Percentiles rank a stretch among this genome's conserved stretches.
phyloP scores from a whole-genome alignment of 2,329 filamentous ascomycete genomes.

The Alternaria triticimaculans region DNA sequence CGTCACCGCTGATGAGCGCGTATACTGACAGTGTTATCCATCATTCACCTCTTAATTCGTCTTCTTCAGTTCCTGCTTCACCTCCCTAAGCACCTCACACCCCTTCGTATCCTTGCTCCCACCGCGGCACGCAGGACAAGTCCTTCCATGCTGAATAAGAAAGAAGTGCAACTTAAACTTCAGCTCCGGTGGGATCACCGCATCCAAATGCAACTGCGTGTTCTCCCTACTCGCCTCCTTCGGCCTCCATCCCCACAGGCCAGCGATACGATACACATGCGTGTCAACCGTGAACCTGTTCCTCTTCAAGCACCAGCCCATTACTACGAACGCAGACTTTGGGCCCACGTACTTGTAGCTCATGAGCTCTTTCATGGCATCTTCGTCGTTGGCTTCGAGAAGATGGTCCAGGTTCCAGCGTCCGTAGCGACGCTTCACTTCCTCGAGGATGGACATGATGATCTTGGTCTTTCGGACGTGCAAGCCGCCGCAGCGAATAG shows the following conservation, averaged over 20 bases:
- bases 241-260: constrained; percentile 11
- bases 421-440: constrained; percentile 9
- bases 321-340: constrained; percentile 12
- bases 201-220: constrained; percentile 10
- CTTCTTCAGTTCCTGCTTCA: background rate
- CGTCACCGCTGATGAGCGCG: background rate
- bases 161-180: constrained; percentile 11
- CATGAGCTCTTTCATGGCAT: constrained; percentile 13
- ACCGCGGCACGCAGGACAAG: constrained; percentile 5
- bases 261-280: constrained; percentile 11
- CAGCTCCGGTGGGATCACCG: background rate
- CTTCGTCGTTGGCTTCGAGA: constrained; percentile 2
- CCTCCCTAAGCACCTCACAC: background rate
- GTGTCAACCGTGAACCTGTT: constrained; percentile 10
- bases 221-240: constrained; percentile 6
- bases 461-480: constrained; percentile 9
- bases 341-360: constrained; percentile 12
- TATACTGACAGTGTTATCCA: background rate
- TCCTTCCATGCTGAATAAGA: constrained; percentile 8
- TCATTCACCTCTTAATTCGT: background rate
- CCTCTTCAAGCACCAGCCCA: constrained; percentile 13
- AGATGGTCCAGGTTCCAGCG: constrained; percentile 8
- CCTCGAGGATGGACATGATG: constrained; percentile 6
- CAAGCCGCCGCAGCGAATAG: constrained; percentile 3
- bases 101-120: background rate